Conservation (phyloP, 2,329 filamentous ascomycete species). For the Pseudophaeomoniella oleicola region DNA sequence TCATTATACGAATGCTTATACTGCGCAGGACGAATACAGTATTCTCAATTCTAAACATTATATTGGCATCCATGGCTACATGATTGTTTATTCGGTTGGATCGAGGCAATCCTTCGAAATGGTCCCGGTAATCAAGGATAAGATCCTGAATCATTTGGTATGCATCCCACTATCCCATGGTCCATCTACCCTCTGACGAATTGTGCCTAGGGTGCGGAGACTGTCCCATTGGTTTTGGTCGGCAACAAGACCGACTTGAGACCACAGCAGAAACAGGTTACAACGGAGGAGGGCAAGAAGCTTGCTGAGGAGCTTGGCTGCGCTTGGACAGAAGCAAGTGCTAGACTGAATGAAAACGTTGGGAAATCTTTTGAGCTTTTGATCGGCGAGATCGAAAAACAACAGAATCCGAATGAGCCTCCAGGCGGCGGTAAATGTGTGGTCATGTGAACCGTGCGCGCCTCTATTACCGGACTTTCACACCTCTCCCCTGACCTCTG, state of each 20-base stretch:
- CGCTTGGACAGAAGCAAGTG: slow-evolving; percentile 88
- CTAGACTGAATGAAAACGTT: slow-evolving; percentile 89
- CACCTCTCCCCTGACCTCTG: too few relatives aligned
- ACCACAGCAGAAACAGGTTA: slow-evolving; percentile 85
- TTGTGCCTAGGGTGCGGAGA: slow-evolving; percentile 62
- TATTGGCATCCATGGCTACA: slow-evolving; percentile 96
- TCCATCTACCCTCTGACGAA: slow-evolving; percentile 1
- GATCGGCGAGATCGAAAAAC: slow-evolving; percentile 89
- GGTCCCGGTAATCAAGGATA: slow-evolving; percentile 89
- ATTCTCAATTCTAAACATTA: slow-evolving; percentile 98
- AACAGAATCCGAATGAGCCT: slow-evolving; percentile 76
- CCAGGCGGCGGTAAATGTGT: slow-evolving; percentile 65
- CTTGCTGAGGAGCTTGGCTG: slow-evolving; percentile 78
- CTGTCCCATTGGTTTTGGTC: slow-evolving; percentile 84
- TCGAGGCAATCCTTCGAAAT: slow-evolving; percentile 93
- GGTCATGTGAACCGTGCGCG: slow-evolving; percentile 72
- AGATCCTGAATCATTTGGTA: slow-evolving; percentile 92
- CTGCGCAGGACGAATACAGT: slow-evolving; percentile 77
- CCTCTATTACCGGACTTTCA: too few relatives aligned
- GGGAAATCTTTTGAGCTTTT: slow-evolving; percentile 84
- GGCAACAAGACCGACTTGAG: slow-evolving; percentile 94
- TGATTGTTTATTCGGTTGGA: slow-evolving; percentile 95
- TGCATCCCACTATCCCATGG: slow-evolving; percentile 15
- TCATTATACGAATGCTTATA: slow-evolving; percentile 7
- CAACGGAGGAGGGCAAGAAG: slow-evolving; percentile 68